Evolutionary conservation across 805 yeast genomes (phyloP), one percentile per base, ranked within the genome.

Genomic region (Clavispora carvajalis): DNA sequence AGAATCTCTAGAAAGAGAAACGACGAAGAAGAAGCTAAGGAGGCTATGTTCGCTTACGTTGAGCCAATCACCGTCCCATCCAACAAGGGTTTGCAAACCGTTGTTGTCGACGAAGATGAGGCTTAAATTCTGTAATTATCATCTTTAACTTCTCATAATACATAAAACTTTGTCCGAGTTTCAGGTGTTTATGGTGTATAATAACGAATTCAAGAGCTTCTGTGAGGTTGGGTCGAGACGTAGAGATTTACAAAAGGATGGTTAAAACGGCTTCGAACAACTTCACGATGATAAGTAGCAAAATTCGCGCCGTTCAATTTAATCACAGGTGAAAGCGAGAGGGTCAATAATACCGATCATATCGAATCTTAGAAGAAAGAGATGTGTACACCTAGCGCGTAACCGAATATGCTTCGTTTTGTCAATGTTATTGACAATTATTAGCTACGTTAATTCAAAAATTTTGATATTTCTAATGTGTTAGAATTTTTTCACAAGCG

Each of bases 1-100:
- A 90, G 96, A 80, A 90, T 93, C 77, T 89, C 98, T 54, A 85
- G 96, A 84, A 93, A 85, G 90, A 88, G 98, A 82, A 93, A 93
- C 81, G 97, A 93, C 76, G 99, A 93, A 80, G 99, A 93, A 81
- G 91, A 88, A 71, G 97, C 99, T 67, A 85, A 84, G 82, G 90
- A 88, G 79, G 88, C 90, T 73, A 82, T 93, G 73, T 93, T 87
- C 81, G 89, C 98, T 59, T 90, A 79, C 76, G 99, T 93, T 67
- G 98, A 93, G 82, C 91, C 95, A 67, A 96, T 93, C 70, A 74
- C 77, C 66, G 97, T 93, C 65, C 85, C 96, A 67, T 69, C 95
- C 55, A 81, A 87, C 75, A 93, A 93, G 84, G 97, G 97, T 78
- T 86, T 93, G 74, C 83, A 89, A 77, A 93, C 99, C 75, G 85